Evolutionary conservation across 768 basidiomycete species (phyloP).

Genomic region (Myochromella boudieri): DNA sequence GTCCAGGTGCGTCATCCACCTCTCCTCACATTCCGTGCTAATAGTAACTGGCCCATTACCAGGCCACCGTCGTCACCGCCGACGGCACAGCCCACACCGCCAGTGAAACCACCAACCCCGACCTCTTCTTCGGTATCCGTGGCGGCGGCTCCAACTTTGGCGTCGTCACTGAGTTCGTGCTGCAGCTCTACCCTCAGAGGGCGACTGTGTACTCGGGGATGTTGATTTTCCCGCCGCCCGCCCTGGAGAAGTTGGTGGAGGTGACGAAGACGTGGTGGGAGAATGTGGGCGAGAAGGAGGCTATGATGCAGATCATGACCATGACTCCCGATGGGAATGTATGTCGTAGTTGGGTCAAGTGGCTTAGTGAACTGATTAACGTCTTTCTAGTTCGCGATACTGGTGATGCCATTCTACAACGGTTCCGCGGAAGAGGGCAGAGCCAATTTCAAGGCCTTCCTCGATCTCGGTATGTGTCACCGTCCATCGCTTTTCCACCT

Average conservation of each 20-base stretch:
- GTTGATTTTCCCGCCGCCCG: conserved; percentile 31
- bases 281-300: conserved; percentile 36
- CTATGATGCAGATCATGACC: conserved; percentile 30
- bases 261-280: conserved; percentile 37
- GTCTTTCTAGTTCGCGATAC: conserved; percentile 38
- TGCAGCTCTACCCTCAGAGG: conserved; percentile 48
- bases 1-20: conserved; percentile 27
- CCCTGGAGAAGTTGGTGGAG: conserved; percentile 30
- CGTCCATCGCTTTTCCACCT: too few species aligned
- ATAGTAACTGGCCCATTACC: conserved; percentile 13
- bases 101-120: conserved; percentile 34
- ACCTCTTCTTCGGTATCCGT: conserved; percentile 55
- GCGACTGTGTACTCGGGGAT: conserved; percentile 44
- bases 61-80: conserved; percentile 22
- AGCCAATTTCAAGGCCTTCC: conserved; percentile 40
- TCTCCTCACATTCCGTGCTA: not conserved
- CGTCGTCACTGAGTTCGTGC: conserved; percentile 54
- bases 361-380: not conserved
- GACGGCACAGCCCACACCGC: conserved; percentile 15
- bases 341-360: conserved; percentile 5
- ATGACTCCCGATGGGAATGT: conserved; percentile 40
- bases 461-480: too few species aligned
- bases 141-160: conserved; percentile 58
- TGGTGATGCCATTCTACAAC: conserved; percentile 44
- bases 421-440: conserved; percentile 50